Base-by-base conservation (phyloP, 2,329 filamentous ascomycete genomes). In the Aspergillus flavus region DNA sequence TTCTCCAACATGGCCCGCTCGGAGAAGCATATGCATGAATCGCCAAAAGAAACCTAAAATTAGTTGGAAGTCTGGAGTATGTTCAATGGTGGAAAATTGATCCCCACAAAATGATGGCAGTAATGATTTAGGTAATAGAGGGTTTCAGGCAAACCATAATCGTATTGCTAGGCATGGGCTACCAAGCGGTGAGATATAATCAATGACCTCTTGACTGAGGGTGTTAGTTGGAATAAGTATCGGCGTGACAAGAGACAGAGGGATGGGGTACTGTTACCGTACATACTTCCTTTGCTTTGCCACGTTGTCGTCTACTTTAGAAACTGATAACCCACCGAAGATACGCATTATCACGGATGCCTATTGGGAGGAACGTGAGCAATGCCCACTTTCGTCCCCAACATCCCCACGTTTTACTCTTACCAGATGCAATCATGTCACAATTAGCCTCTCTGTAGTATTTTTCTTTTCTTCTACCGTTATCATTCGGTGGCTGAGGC, bases 21-120 rank as follows among this genome's bases (percentile, higher is more conserved):
- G 11, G 52, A 55, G 32, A 11, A 55, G 9, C 3, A 4, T 32
- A 26, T 55, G 52, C 52, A 39, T 39, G 52, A 55, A 39, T 23
- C 12, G 14, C 9, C 52, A 16, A n/a, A 30, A 53, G 10, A 21
- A 26, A 6, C 16, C 32, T 36, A 36, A 28, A 39, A 55, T 36
- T 28, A 55, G 52, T 55, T 32, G 6, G 32, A 23, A 39, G 4
- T 55, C 32, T 26, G 23, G 19, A 54, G 12, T 36, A 26, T 30
- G 52, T 26, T 55, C 21, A 55, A 55, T 55, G 52, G 52, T 55
- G 52, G 52, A 55, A 55, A 55, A 55, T 55, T 55, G 30, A 36
- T 36, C 52, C 52, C 52, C 52, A 32, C 52, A 39, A 55, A 55
- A 36, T 52, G 16, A 52, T 55, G 21, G n/a, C 39, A 23, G 32